phyloP scores from a whole-genome alignment of 106 monocot species.

The Platanthera zijinensis region DNA sequence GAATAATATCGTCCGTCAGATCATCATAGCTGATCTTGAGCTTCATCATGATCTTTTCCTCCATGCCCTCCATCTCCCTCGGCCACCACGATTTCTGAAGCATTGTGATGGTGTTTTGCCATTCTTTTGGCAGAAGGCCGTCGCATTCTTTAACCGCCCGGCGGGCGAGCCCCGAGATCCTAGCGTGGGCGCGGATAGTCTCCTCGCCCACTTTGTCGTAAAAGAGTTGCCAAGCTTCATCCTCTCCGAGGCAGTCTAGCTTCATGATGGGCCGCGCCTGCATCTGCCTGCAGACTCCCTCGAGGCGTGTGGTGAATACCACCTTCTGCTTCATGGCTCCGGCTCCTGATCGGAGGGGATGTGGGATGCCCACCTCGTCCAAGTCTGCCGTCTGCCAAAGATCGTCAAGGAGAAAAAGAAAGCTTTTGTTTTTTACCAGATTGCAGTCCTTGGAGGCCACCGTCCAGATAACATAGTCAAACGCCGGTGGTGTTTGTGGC shows the following conservation, averaged over 20 bases:
- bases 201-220: constrained; percentile 15
- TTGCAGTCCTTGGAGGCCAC: constrained; percentile 1
- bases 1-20: too few species aligned
- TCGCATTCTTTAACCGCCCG: constrained; percentile 13
- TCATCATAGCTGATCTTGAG: too few species aligned
- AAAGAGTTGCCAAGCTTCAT: constrained; percentile 1
- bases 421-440: background rate
- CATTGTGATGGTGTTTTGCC: background rate
- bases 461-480: background rate
- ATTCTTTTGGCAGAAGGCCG: constrained; percentile 22
- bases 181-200: background rate
- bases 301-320: constrained; percentile 21
- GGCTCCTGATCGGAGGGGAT: background rate
- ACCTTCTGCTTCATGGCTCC: constrained; percentile 10
- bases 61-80: too few species aligned
- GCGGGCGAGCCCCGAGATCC: constrained; percentile 9
- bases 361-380: constrained; percentile 15
- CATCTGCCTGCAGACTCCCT: constrained; percentile 21
- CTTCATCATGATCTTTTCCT: too few species aligned
- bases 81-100: background rate
- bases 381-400: constrained; percentile 27
- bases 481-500: too few species aligned
- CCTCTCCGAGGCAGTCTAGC: constrained; percentile 13
- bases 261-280: constrained; percentile 13
- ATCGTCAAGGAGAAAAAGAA: background rate